Base-by-base conservation (phyloP, 1,284 basidiomycete genomes). In the Cystobasidiaceae sp. region DNA sequence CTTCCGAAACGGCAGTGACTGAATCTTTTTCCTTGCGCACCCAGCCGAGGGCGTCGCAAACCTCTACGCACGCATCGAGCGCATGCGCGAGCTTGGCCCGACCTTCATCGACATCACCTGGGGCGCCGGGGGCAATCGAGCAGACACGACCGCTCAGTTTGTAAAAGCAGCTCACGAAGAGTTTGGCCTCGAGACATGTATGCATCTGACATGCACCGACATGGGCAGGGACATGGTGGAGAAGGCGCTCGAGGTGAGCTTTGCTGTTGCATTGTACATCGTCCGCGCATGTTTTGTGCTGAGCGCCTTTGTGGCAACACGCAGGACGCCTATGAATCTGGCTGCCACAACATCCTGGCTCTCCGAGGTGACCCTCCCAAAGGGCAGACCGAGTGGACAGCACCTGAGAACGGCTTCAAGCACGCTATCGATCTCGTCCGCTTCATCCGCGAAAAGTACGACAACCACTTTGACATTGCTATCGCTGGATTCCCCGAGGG, bases 201-300 rank as follows among this genome's bases (percentile, higher is more conserved):
- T 99, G 72, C 96, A 99, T 80, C 77, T 99, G 70, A 98, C 96
- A 17, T 99, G 96, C 79, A 98, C 96, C 21, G 98, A 98, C 77
- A 94, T 96, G 89, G 83, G 87, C 70, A 84, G 87, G 69, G 90
- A 88, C 23, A 85, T 86, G 78, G 85, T 99, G 5, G 91, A 97
- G 75, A 82, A 86, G 44, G 87, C 87, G 21, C 78, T 99, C 49
- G 82, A 83, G 78, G 92, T 94, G 74, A 70, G 78, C 72, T 30
- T 17, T 69, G 7, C 32, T 23, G 28, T 11, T 50, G 34, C 19
- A n/a, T n/a, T n/a, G n/a, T n/a, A n/a, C n/a, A n/a, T n/a, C 33
- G 15, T 17, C 13, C 44, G 19, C 28, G 33, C 44, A 21, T 13
- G n/a, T n/a, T 50, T 56, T n/a, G 27, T 23, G 28, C 15, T 41